Base-by-base conservation (phyloP, 208 protist genomes). In the Willaertia magna region DNA sequence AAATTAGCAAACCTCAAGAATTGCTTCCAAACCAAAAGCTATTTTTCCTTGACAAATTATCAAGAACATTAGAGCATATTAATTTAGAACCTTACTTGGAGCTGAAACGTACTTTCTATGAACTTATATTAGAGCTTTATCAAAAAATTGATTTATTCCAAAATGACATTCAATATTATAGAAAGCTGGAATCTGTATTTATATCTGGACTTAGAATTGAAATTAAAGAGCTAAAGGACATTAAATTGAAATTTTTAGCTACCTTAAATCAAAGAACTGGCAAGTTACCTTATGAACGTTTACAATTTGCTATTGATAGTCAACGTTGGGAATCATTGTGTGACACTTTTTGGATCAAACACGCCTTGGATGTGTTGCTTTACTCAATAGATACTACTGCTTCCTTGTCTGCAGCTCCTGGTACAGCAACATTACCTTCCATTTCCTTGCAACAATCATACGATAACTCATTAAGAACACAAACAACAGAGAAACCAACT, bases 331-430 rank as follows among this genome's bases (percentile, higher is more conserved):
- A 86, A 47, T 7, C n/a, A 9, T 74, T 75, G 42, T 74, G 59
- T 67, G 52, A 86, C 47, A 46, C 12, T 6, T 86, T 86, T 30
- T 86, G 84, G 84, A 86, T 86, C 4, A 83, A 59, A 30, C 4
- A 86, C 20, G 84, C 55, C 1, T 46, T 82, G 4, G 52, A 86
- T 44, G 12, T 86, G 0, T 43, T 86, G 14, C 12, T 86, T 2
- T 44, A 61, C 26, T 74, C 46, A 14, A 30, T 86, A 34, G 4
- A 85, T n/a, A n/a, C n/a, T n/a, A n/a, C n/a, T n/a, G n/a, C n/a
- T n/a, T n/a, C n/a, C n/a, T n/a, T n/a, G n/a, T n/a, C n/a, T n/a
- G n/a, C n/a, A n/a, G n/a, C n/a, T n/a, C n/a, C n/a, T n/a, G n/a
- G n/a, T n/a, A n/a, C n/a, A n/a, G n/a, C n/a, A n/a, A n/a, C n/a